Percentiles rank a stretch among this genome's conserved stretches.
Evolutionary conservation across 2,329 filamentous ascomycete genomes (phyloP).

Genomic region (Neopestalotiopsis sp.): DNA sequence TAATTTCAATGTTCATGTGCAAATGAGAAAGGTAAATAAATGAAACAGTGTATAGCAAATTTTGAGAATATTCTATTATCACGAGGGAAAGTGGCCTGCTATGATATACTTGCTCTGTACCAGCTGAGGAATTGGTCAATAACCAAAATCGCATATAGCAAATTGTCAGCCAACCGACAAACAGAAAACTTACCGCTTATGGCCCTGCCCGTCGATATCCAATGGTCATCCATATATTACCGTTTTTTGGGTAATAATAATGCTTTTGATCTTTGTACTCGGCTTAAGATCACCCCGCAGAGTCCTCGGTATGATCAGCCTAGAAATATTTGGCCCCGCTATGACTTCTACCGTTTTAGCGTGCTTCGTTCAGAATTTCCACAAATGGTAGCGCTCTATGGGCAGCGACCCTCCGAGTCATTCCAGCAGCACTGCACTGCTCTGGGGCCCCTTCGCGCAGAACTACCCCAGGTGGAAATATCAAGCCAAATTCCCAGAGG

Average conservation of each 20-base stretch:
- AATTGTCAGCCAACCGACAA: too few relatives aligned
- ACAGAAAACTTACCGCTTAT: too few relatives aligned
- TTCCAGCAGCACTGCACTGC: neutral
- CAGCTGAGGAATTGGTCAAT: too few relatives aligned
- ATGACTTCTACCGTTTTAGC: neutral
- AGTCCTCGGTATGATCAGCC: neutral
- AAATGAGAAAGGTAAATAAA: neutral
- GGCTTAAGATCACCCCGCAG: constrained; percentile 11
- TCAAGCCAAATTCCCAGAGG: neutral
- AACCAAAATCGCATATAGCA: too few relatives aligned
- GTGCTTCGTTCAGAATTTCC: constrained; percentile 21
- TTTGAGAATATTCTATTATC: too few relatives aligned
- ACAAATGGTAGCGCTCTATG: constrained; percentile 18
- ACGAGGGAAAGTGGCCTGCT: too few relatives aligned
- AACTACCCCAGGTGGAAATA: constrained; percentile 6
- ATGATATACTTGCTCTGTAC: too few relatives aligned
- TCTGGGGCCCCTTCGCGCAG: constrained; percentile 1
- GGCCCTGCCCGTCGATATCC: too few relatives aligned
- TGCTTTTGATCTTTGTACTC: neutral
- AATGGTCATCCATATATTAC: too few relatives aligned
- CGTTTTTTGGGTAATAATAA: neutral
- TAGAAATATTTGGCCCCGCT: neutral
- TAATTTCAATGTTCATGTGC: neutral
- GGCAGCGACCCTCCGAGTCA: neutral
- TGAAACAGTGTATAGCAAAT: neutral